Conservation (phyloP, 2,329 filamentous ascomycete genomes). For the Lachnellula willkommii region DNA sequence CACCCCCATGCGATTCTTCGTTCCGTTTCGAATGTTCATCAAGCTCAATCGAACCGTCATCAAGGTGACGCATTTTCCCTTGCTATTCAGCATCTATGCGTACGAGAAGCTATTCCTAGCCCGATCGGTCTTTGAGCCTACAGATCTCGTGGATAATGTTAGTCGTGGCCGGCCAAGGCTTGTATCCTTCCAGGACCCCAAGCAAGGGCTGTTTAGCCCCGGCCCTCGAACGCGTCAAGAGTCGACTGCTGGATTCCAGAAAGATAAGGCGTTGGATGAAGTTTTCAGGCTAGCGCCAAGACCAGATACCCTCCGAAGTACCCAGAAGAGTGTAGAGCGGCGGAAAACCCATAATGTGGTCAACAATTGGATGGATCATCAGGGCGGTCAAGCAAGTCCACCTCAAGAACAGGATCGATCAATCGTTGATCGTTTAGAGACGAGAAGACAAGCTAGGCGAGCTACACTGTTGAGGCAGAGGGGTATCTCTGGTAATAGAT, state of each 20-base stretch:
- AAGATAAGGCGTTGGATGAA: constrained; percentile 84
- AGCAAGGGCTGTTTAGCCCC: constrained; percentile 66
- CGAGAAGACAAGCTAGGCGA: constrained; percentile 29
- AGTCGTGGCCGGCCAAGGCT: constrained; percentile 45
- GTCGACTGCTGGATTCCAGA: constrained; percentile 81
- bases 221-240: constrained; percentile 70
- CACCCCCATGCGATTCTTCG: constrained; percentile 72
- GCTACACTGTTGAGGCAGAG: constrained; percentile 21
- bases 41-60: constrained; percentile 85
- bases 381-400: constrained; percentile 49
- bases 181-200: constrained; percentile 51
- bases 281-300: constrained; percentile 76
- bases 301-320: constrained; percentile 50
- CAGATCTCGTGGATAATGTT: constrained; percentile 74
- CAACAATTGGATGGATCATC: constrained; percentile 81
- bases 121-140: constrained; percentile 71
- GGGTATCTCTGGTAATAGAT: constrained; percentile 46
- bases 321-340: constrained; percentile 56
- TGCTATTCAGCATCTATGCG: constrained; percentile 78
- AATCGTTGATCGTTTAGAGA: constrained; percentile 53
- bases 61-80: constrained; percentile 82
- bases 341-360: constrained; percentile 76
- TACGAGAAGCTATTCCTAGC: constrained; percentile 81
- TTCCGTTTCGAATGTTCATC: constrained; percentile 77
- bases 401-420: constrained; percentile 57